Conservation (phyloP, 2,329 filamentous ascomycete genomes). For the Fusarium veterinarium region DNA sequence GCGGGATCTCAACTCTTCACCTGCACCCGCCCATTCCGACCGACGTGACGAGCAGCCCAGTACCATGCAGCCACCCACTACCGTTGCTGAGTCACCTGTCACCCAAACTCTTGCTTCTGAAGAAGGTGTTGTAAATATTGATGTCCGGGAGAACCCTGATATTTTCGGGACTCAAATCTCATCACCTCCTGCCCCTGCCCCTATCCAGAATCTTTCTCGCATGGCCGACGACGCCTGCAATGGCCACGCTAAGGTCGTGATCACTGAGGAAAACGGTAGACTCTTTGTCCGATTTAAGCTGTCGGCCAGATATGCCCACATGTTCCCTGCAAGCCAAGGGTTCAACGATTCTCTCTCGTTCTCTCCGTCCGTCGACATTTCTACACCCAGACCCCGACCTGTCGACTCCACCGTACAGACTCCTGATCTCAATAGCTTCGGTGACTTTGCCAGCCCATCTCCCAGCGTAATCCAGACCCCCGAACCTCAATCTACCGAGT, state of each 20-base stretch:
- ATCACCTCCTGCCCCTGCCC: conserved; percentile 24
- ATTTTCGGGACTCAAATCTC: conserved; percentile 47
- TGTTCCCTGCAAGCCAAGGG: conserved; percentile 48
- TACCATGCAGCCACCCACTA: background rate
- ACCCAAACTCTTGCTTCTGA: conserved; percentile 11
- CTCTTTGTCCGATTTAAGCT: conserved; percentile 55
- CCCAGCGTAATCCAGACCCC: conserved; percentile 6
- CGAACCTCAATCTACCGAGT: background rate
- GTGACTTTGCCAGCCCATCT: background rate
- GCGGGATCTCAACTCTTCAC: background rate
- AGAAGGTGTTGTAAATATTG: conserved; percentile 48
- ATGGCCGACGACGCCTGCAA: conserved; percentile 44
- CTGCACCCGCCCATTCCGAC: too few relatives aligned
- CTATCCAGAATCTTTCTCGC: conserved; percentile 43
- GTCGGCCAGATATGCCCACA: conserved; percentile 45
- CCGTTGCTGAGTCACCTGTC: background rate
- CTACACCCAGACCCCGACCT: background rate
- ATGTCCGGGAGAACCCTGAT: conserved; percentile 51
- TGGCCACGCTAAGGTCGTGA: conserved; percentile 48
- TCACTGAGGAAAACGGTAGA: conserved; percentile 45
- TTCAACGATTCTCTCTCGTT: conserved; percentile 40
- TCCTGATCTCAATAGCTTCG: background rate
- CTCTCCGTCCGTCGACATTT: background rate
- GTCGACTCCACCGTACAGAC: background rate
- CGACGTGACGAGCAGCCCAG: background rate